These are phyloP conservation scores for Jatropha curcas DNA, from an alignment of 345 rosid species.

Conservation along the genomic window DNA sequence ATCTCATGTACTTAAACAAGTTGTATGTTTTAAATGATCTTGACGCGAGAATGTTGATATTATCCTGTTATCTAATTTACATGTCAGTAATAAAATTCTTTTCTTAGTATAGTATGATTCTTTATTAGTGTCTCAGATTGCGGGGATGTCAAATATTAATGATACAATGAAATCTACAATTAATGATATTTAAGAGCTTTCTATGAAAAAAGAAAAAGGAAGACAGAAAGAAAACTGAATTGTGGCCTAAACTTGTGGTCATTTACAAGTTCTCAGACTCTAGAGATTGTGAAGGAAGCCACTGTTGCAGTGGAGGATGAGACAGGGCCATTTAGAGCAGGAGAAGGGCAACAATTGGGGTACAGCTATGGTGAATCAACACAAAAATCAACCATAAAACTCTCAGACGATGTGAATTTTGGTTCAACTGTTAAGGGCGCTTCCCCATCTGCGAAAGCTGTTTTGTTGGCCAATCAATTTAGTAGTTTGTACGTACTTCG, in stretches of 20 bases:
- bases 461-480: constrained; percentile 36
- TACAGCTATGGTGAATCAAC: constrained; percentile 35
- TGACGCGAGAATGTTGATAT: neutral
- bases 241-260: constrained; percentile 18
- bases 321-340: constrained; percentile 51
- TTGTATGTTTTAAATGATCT: neutral
- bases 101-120: neutral
- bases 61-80: neutral
- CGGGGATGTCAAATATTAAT: constrained; percentile 5
- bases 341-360: constrained; percentile 37
- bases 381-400: constrained; percentile 12
- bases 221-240: too few relatives aligned
- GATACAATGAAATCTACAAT: neutral
- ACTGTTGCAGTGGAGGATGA: constrained; percentile 42
- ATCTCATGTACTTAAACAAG: neutral
- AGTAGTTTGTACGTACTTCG: constrained; percentile 59
- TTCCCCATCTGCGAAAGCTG: constrained; percentile 36
- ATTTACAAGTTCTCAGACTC: constrained; percentile 50
- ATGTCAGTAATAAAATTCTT: too few relatives aligned
- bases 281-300: constrained; percentile 65
- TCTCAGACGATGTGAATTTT: constrained; percentile 40
- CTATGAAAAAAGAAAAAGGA: neutral
- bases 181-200: constrained; percentile 1
- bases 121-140: neutral
- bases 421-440: constrained; percentile 25